Evolutionary conservation across 2,329 filamentous ascomycete genomes (phyloP).

Genomic region (Alternaria longipes): DNA sequence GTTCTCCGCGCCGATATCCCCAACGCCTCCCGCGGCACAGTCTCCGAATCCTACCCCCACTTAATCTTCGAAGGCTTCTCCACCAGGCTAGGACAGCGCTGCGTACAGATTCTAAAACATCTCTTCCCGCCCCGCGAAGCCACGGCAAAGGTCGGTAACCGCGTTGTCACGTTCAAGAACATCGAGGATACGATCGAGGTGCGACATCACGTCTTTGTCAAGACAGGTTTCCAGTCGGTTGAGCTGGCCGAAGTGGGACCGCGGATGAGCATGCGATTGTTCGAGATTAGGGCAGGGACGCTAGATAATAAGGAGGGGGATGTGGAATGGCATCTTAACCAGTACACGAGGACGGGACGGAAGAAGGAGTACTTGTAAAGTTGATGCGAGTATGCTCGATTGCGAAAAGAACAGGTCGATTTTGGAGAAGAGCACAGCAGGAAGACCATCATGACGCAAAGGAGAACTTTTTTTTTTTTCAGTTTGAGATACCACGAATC

Average conservation of each 20-base stretch:
- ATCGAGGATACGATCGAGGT: constrained; percentile 90
- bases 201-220: constrained; percentile 91
- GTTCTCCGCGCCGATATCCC: constrained; percentile 93
- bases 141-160: constrained; percentile 79
- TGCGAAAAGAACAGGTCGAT: not conserved
- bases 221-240: constrained; percentile 88
- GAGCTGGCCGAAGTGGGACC: constrained; percentile 64
- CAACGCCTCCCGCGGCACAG: constrained; percentile 80
- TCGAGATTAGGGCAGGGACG: constrained; percentile 91
- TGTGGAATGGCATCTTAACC: constrained; percentile 94
- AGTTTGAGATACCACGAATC: constrained; percentile 3
- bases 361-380: constrained; percentile 91
- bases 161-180: constrained; percentile 81
- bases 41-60: constrained; percentile 66
- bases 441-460: not conserved
- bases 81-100: constrained; percentile 78
- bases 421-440: not conserved
- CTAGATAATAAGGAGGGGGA: constrained; percentile 95
- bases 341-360: constrained; percentile 90
- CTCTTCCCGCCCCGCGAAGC: constrained; percentile 89
- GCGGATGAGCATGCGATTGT: constrained; percentile 95
- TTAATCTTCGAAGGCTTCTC: constrained; percentile 95
- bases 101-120: constrained; percentile 92
- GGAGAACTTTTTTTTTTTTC: not conserved
- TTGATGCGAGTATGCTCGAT: not conserved